These are phyloP conservation scores for Dillenia suffruticosa DNA, from an alignment of 164 flowering plant species.

Conservation along the genomic window DNA sequence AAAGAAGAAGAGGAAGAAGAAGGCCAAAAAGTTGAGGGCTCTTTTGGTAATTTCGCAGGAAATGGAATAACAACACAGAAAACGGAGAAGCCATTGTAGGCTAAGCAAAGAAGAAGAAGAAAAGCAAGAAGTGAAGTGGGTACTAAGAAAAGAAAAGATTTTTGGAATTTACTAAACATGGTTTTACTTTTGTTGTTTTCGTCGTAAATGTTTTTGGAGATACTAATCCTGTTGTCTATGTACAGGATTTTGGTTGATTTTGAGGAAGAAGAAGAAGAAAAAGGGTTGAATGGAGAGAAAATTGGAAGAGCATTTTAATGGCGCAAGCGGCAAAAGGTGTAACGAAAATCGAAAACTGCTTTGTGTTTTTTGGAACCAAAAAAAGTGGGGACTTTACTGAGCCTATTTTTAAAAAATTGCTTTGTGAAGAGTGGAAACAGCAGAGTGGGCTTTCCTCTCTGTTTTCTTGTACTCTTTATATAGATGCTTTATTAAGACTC, in stretches of 20 bases:
- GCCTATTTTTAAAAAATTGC: neutral
- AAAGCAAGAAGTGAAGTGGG: constrained; percentile 29
- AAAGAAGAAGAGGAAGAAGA: constrained; percentile 21
- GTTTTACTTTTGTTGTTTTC: neutral
- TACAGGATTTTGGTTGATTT: neutral
- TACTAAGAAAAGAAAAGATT: constrained; percentile 16
- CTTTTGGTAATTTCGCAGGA: constrained; percentile 17
- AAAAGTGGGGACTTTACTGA: neutral
- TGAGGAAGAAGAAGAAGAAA: constrained; percentile 1
- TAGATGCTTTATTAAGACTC: neutral
- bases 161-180: constrained; percentile 18
- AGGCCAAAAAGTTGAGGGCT: constrained; percentile 10
- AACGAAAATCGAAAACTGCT: neutral
- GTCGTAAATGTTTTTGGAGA: constrained; percentile 10
- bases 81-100: constrained; percentile 30
- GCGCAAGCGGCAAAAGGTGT: constrained; percentile 32
- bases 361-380: neutral
- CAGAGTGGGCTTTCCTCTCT: neutral
- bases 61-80: constrained; percentile 26
- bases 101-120: constrained; percentile 27
- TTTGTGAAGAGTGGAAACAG: neutral
- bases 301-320: constrained; percentile 20
- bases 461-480: neutral
- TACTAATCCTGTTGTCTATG: constrained; percentile 1
- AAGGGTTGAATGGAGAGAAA: constrained; percentile 1